Evolutionary conservation across 257 asterid genomes (phyloP), one percentile per base, ranked within the genome.

Genomic region (Echites panduratus): DNA sequence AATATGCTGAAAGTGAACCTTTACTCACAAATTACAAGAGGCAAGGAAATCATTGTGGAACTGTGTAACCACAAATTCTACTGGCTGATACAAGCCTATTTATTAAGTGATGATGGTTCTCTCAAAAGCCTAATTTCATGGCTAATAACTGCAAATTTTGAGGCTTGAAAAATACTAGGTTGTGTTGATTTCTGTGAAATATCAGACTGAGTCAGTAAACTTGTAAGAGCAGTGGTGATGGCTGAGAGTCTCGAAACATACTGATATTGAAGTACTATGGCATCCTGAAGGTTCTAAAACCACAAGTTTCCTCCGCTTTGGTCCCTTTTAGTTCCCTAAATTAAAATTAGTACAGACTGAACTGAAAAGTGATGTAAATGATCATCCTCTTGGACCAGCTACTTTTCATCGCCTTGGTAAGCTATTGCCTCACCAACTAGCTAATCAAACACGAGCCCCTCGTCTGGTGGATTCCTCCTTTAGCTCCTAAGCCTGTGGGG

Each of bases 341-440:
- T 47, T 47, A 5, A 24, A 45, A 24, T 19, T 5, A 61, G 67
- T 61, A 27, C 17, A 27, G 38, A 12, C 45, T 41, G 45, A 41
- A 2, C 48, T 24, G 38, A 32, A 32, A 32, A 32, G 38, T 32
- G 38, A 32, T 49, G 54, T 49, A 4, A 4, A 2, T 49, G 54
- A 50, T 52, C 24, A 52, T 52, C 57, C 57, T 52, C 9, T 52
- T 10, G 7, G 9, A 52, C 24, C 57, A 50, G 9, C 22, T 50
- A 50, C 17, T 29, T 24, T 32, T 63, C 68, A 24, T 63, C 22
- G 47, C n/a, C 73, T 69, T 69, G 73, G 73, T 69, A 45, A 13
- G 73, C 48, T 70, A 13, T 70, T 70, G 64, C 47, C 40, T 66
- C 67, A 50, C 66, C 72, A 35, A 49, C 66, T 74, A 49, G 66